These are phyloP conservation scores for Cylindrotheca fusiformis DNA, from an alignment of 108 stramenopile genomes.

Conservation along the genomic window DNA sequence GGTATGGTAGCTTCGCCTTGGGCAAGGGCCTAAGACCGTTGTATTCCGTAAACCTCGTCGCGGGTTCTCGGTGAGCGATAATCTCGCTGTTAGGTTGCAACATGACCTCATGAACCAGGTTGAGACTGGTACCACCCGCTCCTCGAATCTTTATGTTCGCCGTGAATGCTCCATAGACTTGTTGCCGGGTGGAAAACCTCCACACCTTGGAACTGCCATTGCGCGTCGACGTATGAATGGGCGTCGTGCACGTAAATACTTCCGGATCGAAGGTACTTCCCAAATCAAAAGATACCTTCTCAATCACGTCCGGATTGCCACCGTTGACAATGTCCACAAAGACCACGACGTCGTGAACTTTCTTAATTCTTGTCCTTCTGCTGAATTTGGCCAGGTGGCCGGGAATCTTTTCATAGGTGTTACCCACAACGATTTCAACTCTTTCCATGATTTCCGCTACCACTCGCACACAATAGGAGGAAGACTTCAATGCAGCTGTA, in stretches of 20 bases:
- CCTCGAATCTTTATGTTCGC: slow-evolving; percentile 47
- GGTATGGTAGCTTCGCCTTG: slow-evolving; percentile 30
- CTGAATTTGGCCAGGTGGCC: slow-evolving; percentile 18
- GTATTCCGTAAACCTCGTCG: slow-evolving; percentile 28
- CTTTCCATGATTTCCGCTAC: too few relatives aligned
- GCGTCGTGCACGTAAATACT: slow-evolving; percentile 38
- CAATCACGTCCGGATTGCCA: slow-evolving; percentile 48
- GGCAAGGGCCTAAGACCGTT: slow-evolving; percentile 20
- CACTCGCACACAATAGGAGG: too few relatives aligned
- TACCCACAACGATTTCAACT: slow-evolving; percentile 37
- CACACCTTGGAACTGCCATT: slow-evolving; percentile 8
- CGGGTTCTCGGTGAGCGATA: not conserved
- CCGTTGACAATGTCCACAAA: slow-evolving; percentile 48
- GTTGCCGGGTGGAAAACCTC: slow-evolving; percentile 52
- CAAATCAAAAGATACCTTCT: slow-evolving; percentile 49
- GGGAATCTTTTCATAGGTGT: slow-evolving; percentile 42
- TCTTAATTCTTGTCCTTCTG: slow-evolving; percentile 19
- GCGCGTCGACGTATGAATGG: slow-evolving; percentile 24
- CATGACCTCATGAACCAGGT: slow-evolving; percentile 13
- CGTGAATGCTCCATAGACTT: slow-evolving; percentile 33
- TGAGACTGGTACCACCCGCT: slow-evolving; percentile 29
- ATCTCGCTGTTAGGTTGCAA: not conserved
- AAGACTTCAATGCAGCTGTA: too few relatives aligned
- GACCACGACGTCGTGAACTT: slow-evolving; percentile 45
- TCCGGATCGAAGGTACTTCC: slow-evolving; percentile 24